A percentile compares a stretch with the other conserved stretches of the same genome.
These are phyloP conservation scores for Yarrowia sp. DNA, from an alignment of 805 yeast genomes.

Conservation along the genomic window DNA sequence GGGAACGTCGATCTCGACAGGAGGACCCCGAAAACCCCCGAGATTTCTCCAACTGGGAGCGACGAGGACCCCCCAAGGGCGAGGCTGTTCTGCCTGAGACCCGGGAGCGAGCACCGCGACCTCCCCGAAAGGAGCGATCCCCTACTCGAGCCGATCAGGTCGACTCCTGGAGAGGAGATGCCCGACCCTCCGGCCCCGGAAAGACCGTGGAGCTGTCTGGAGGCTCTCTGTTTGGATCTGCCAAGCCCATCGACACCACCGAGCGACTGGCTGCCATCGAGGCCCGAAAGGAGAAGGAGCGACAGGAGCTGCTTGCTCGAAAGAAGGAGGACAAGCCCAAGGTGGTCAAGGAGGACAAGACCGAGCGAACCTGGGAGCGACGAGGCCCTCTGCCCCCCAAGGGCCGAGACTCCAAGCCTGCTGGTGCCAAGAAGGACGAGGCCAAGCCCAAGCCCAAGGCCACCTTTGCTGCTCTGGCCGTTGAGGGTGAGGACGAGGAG, in stretches of 20 bases:
- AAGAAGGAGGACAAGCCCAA: constrained; percentile 38
- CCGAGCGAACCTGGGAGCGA: constrained; percentile 39
- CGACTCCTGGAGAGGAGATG: constrained; percentile 51
- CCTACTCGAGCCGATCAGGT: constrained; percentile 41
- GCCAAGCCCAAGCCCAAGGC: constrained; percentile 27
- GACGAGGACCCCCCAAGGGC: constrained; percentile 46
- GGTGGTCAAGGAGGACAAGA: constrained; percentile 38
- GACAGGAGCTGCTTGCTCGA: constrained; percentile 41
- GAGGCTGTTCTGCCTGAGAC: constrained; percentile 40
- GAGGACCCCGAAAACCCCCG: constrained; percentile 54
- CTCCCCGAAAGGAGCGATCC: constrained; percentile 45
- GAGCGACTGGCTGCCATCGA: constrained; percentile 71
- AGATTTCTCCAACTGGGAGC: constrained; percentile 54
- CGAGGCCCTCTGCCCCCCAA: constrained; percentile 40
- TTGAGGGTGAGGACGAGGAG: constrained; percentile 39
- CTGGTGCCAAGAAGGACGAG: constrained; percentile 35
- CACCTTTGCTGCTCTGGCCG: constrained; percentile 33
- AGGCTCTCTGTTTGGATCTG: constrained; percentile 73
- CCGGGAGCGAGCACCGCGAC: constrained; percentile 42
- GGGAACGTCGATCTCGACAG: constrained; percentile 36
- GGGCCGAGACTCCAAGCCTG: constrained; percentile 24
- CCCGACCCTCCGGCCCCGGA: constrained; percentile 43
- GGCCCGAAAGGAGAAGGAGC: constrained; percentile 45
- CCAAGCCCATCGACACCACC: constrained; percentile 82
- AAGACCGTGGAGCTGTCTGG: constrained; percentile 39